phyloP scores from a whole-genome alignment of 73 alveolate species.

The Tetrahymena malaccensis region DNA sequence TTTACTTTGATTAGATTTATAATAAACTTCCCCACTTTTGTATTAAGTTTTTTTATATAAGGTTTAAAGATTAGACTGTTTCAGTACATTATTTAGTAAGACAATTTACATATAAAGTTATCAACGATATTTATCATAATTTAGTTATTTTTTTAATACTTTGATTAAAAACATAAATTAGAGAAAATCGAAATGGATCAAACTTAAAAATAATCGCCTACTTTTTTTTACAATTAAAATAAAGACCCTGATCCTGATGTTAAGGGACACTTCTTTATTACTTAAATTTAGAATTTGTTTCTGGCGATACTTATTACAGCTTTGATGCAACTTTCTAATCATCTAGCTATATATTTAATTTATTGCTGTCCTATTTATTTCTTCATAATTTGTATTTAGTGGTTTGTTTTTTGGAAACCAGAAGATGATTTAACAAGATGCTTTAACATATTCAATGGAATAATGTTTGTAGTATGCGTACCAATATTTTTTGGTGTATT shows the following conservation, averaged over 20 bases:
- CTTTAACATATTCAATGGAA: neutral
- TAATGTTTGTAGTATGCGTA: neutral
- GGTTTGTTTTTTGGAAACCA: neutral
- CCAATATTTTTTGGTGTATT: neutral
- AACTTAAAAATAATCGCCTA: neutral
- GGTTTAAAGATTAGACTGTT: too few relatives aligned
- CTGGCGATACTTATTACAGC: neutral
- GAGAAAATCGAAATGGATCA: neutral
- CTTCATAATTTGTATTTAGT: neutral
- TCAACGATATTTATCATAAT: too few relatives aligned
- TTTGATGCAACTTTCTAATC: neutral
- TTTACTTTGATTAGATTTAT: too few relatives aligned
- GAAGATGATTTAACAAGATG: neutral
- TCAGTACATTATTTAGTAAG: too few relatives aligned
- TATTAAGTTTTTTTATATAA: too few relatives aligned
- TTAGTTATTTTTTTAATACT: too few relatives aligned
- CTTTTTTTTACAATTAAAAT: neutral
- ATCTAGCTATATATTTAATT: neutral
- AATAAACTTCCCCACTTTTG: too few relatives aligned
- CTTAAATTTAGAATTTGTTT: neutral
- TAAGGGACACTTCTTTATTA: neutral
- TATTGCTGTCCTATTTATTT: neutral
- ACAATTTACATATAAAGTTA: too few relatives aligned
- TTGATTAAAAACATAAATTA: neutral
- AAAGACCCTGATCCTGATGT: neutral